phyloP scores from a whole-genome alignment of 2,329 filamentous ascomycete species.

The Aureobasidium sp. region DNA sequence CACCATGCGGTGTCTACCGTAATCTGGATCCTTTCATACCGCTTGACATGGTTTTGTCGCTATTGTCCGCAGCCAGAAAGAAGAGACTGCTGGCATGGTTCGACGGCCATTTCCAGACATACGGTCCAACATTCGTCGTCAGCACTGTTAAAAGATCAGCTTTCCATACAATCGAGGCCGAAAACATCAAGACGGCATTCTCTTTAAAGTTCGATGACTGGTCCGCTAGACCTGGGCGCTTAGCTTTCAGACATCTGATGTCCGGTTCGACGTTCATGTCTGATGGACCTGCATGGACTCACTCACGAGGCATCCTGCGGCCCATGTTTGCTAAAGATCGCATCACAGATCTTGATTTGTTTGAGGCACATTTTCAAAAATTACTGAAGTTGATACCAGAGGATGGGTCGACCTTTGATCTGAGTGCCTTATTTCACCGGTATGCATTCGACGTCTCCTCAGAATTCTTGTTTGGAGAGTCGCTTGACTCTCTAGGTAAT shows the following conservation, averaged over 20 bases:
- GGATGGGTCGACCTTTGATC: conserved; percentile 49
- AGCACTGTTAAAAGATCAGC: conserved; percentile 27
- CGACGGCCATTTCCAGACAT: neutral
- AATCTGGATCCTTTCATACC: conserved; percentile 2
- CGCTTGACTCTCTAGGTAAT: conserved; percentile 20
- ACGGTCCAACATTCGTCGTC: conserved; percentile 35
- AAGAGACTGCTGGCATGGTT: conserved; percentile 12
- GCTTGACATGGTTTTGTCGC: conserved; percentile 4
- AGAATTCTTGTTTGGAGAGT: conserved; percentile 57
- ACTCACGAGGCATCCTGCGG: conserved; percentile 41
- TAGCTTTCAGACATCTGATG: conserved; percentile 35
- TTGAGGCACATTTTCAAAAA: conserved; percentile 53
- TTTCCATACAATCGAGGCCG: conserved; percentile 40
- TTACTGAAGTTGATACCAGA: conserved; percentile 53
- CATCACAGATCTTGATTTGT: conserved; percentile 48
- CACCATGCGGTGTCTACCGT: neutral
- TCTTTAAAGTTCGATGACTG: conserved; percentile 43
- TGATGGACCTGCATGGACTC: conserved; percentile 35
- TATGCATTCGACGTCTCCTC: conserved; percentile 60
- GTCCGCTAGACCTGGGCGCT: conserved; percentile 28
- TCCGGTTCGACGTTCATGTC: conserved; percentile 39
- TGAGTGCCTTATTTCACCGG: conserved; percentile 56
- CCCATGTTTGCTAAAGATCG: conserved; percentile 49
- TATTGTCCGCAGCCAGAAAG: conserved; percentile 8
- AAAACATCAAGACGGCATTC: conserved; percentile 43